Evolutionary conservation across 164 flowering plant species (phyloP).

Genomic region (Sextonia rubra): DNA sequence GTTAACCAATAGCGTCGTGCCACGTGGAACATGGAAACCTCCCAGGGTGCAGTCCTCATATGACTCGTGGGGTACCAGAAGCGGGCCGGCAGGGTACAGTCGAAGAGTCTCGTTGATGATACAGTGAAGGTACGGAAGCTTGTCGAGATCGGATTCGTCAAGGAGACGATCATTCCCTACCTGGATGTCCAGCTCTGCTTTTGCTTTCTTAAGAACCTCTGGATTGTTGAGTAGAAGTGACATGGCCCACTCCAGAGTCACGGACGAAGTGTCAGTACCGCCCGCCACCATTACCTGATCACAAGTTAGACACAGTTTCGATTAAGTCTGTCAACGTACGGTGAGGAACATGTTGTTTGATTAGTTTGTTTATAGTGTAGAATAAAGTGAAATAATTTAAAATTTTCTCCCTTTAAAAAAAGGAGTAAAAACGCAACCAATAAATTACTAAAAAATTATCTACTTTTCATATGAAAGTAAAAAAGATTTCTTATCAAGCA

Average conservation of each 20-base stretch:
- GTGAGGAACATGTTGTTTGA: no score
- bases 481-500: no score
- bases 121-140: conserved; percentile 32
- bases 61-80: conserved; percentile 41
- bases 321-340: no score
- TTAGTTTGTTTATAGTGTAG: no score
- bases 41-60: conserved; percentile 29
- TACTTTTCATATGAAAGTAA: no score
- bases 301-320: background rate
- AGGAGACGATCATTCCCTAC: conserved; percentile 26
- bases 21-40: conserved; percentile 31
- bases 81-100: conserved; percentile 37
- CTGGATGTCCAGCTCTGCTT: conserved; percentile 28
- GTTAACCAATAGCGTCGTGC: conserved; percentile 41
- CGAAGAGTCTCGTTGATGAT: conserved; percentile 41
- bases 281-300: conserved; percentile 31
- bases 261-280: conserved; percentile 37
- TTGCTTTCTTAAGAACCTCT: conserved; percentile 21
- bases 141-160: conserved; percentile 36
- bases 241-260: conserved; percentile 44
- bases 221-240: conserved; percentile 41
- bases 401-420: no score
- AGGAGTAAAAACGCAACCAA: no score
- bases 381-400: no score
- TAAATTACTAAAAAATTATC: no score